phyloP scores from a whole-genome alignment of 208 protist species.

The Leptomonas pyrrhocoris region DNA sequence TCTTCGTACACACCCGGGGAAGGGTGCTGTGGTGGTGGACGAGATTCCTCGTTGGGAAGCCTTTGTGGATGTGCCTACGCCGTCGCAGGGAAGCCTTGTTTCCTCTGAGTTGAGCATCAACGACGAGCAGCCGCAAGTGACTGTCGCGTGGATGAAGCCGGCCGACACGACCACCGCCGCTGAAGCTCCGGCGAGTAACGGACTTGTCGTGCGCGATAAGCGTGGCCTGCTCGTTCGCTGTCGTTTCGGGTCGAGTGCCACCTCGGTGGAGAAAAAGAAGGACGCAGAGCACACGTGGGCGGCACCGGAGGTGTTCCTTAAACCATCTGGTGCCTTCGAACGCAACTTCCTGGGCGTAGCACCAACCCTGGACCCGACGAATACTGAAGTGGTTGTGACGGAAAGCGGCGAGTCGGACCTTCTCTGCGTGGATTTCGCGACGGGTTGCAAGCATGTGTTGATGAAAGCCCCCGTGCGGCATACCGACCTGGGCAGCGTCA shows the following conservation, averaged over 20 bases:
- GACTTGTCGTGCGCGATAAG: slow-evolving; percentile 18
- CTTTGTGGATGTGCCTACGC: slow-evolving; percentile 2
- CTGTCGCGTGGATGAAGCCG: background rate
- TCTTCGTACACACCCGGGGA: background rate
- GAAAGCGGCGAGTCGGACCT: slow-evolving; percentile 16
- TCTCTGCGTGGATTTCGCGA: slow-evolving; percentile 16
- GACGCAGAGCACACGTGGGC: background rate
- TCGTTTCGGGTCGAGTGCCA: background rate
- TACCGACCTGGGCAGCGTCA: background rate
- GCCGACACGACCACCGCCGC: background rate
- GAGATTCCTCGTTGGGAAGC: background rate
- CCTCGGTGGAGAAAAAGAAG: background rate
- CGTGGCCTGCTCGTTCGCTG: slow-evolving; percentile 21
- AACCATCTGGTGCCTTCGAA: background rate
- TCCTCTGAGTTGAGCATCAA: slow-evolving; percentile 1
- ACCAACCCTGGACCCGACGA: background rate
- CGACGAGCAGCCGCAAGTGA: background rate
- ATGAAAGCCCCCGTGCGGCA: slow-evolving; percentile 11
- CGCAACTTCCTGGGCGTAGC: background rate
- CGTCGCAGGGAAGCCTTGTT: slow-evolving; percentile 2
- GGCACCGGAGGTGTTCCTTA: slow-evolving; percentile 7
- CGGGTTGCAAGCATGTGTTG: slow-evolving; percentile 16
- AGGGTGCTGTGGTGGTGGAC: background rate
- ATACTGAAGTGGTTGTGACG: background rate
- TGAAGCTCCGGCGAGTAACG: background rate